Evolutionary conservation across 495 filamentous ascomycete genomes (phyloP).

Genomic region (Poronia punctata): DNA sequence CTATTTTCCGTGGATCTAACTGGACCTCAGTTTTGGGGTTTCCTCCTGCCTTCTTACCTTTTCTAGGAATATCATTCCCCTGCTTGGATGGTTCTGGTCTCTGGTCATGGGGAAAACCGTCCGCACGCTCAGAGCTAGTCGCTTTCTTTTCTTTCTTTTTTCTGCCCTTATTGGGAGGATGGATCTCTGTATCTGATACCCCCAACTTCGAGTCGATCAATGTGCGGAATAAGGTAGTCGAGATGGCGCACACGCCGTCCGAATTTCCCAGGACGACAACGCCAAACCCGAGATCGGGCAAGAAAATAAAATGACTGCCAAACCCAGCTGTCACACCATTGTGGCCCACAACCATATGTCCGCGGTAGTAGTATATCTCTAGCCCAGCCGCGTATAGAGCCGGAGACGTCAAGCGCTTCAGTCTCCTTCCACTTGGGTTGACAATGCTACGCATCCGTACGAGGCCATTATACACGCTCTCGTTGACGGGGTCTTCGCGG

Average conservation of each 20-base stretch:
- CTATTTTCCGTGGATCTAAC: not conserved
- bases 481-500: constrained; percentile 25
- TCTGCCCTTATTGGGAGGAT: too few relatives aligned
- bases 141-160: constrained; percentile 8
- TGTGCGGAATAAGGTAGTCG: constrained; percentile 19
- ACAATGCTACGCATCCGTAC: constrained; percentile 24
- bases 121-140: not conserved
- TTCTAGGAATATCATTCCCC: not conserved
- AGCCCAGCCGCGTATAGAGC: constrained; percentile 36
- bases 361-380: constrained; percentile 32
- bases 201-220: constrained; percentile 33
- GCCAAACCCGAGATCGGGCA: constrained; percentile 37
- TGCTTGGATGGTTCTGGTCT: not conserved
- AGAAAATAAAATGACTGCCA: constrained; percentile 33
- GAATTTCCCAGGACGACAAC: constrained; percentile 40
- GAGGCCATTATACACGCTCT: constrained; percentile 30
- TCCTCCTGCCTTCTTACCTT: constrained; percentile 10
- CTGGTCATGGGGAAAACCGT: not conserved
- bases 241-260: constrained; percentile 6
- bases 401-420: constrained; percentile 9
- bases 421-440: not conserved
- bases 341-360: constrained; percentile 33
- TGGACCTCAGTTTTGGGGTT: constrained; percentile 1
- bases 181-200: constrained; percentile 14
- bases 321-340: constrained; percentile 36